Conservation (phyloP, 2,329 filamentous ascomycete species). For the Purpureocillium takamizusanense region DNA sequence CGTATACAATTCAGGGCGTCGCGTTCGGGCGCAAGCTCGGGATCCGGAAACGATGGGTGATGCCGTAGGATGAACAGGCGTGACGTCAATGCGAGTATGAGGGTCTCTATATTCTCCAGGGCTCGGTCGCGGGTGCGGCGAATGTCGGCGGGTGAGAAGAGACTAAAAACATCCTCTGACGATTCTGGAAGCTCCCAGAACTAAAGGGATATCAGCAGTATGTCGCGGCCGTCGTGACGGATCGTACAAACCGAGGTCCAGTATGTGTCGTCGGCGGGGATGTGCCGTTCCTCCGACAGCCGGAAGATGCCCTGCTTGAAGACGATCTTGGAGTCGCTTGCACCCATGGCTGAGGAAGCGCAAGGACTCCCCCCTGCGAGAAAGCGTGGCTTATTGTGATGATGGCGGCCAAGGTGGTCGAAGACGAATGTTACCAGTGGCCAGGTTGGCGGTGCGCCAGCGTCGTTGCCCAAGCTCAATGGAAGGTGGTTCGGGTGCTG, state of each 20-base stretch:
- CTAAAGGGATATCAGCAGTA: conserved; percentile 32
- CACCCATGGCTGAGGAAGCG: conserved; percentile 60
- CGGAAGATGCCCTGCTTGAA: conserved; percentile 98
- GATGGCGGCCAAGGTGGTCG: too few relatives aligned
- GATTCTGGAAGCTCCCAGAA: conserved; percentile 98
- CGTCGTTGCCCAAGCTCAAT: too few relatives aligned
- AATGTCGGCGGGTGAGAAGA: conserved; percentile 84
- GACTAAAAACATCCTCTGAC: conserved; percentile 90
- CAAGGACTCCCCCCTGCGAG: conserved; percentile 10
- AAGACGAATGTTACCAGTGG: too few relatives aligned
- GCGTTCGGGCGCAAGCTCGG: conserved; percentile 72
- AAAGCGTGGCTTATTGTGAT: conserved; percentile 2
- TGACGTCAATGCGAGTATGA: conserved; percentile 75
- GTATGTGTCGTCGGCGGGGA: conserved; percentile 80
- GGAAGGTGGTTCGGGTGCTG: too few relatives aligned
- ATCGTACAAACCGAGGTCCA: conserved; percentile 73
- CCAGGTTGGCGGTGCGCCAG: too few relatives aligned
- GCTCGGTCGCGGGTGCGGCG: conserved; percentile 79
- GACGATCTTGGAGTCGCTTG: conserved; percentile 95
- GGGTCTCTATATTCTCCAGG: conserved; percentile 80
- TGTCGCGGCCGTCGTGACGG: not conserved
- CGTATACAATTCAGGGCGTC: conserved; percentile 95
- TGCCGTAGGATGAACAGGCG: conserved; percentile 75
- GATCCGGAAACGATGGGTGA: conserved; percentile 83
- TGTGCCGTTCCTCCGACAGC: conserved; percentile 83